Conservation (phyloP, 768 basidiomycete species). For the Tricholoma terreum region DNA sequence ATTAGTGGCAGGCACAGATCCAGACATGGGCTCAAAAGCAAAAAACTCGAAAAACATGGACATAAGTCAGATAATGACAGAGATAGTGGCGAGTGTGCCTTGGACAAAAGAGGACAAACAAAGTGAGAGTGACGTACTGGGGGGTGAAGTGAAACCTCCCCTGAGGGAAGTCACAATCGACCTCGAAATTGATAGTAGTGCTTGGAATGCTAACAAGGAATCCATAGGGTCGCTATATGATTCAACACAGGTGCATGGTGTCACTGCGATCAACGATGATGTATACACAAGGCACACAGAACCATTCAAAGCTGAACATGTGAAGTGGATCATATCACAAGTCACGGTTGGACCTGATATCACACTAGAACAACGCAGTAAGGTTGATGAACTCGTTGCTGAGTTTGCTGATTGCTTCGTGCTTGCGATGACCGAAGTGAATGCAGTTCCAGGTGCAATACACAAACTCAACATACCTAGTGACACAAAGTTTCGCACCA, state of each 20-base stretch:
- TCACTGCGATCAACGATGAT: neutral
- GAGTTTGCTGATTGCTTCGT: neutral
- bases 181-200: no score
- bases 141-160: neutral
- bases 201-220: no score
- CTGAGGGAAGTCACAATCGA: neutral
- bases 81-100: neutral
- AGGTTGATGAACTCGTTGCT: slow-evolving; percentile 19
- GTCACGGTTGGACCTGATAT: neutral
- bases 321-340: neutral
- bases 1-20: no score
- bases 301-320: neutral
- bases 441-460: no score
- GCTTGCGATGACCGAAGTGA: no score
- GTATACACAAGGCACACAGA: neutral
- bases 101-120: no score
- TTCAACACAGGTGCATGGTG: neutral
- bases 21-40: no score
- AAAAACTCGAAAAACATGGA: neutral
- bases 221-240: no score
- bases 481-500: no score
- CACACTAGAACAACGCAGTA: slow-evolving; percentile 26
- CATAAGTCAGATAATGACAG: neutral
- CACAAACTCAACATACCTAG: no score
- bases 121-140: neutral